phyloP scores from a whole-genome alignment of 331 rosid genomes.

The Stylosanthes scabra region DNA sequence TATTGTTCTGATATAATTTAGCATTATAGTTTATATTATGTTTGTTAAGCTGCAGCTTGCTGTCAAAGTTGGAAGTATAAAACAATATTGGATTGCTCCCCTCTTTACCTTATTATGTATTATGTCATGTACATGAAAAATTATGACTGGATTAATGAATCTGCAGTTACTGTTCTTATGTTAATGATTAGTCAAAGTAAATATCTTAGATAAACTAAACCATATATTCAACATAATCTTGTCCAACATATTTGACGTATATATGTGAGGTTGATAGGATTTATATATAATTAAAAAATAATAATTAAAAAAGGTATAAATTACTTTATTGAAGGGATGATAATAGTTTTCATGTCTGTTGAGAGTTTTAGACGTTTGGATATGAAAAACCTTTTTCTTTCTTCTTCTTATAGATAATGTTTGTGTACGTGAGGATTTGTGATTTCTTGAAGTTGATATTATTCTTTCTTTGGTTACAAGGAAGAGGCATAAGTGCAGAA shows the following conservation, averaged over 20 bases:
- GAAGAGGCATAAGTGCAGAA: not conserved
- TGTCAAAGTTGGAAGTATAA: not conserved
- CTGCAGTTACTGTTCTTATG: not conserved
- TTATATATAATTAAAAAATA: too few relatives aligned
- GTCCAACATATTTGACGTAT: too few relatives aligned
- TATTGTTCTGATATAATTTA: conserved; percentile 20
- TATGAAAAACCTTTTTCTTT: not conserved
- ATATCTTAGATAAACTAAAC: not conserved
- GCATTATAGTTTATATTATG: not conserved
- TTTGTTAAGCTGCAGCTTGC: not conserved
- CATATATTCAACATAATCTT: not conserved
- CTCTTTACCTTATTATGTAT: not conserved
- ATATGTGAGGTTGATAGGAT: too few relatives aligned
- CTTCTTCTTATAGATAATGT: not conserved
- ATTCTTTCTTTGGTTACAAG: not conserved
- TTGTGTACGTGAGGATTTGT: not conserved
- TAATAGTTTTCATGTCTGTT: too few relatives aligned
- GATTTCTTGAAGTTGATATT: not conserved
- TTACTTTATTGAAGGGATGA: not conserved
- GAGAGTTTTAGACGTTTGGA: not conserved
- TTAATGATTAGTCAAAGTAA: not conserved
- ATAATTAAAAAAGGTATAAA: too few relatives aligned
- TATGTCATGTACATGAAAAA: not conserved
- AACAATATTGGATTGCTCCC: conserved; percentile 13
- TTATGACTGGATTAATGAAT: conserved; percentile 4